Base-by-base conservation (phyloP, 2,329 filamentous ascomycete genomes). In the Hypoxylon sp. region DNA sequence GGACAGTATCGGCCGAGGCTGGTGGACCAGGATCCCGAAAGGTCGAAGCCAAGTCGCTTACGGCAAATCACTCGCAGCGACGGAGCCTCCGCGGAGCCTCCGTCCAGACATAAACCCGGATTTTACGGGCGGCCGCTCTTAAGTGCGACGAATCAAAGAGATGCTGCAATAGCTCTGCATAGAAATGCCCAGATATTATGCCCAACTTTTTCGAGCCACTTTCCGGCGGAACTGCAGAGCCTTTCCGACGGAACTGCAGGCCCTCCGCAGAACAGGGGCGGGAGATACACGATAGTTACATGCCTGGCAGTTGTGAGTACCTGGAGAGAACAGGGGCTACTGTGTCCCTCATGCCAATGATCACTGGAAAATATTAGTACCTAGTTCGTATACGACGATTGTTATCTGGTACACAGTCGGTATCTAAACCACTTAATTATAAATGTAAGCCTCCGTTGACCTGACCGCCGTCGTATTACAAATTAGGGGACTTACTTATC, bases 31-130 rank as follows among this genome's bases (percentile, higher is more conserved):
- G 31, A 18, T 35, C 15, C n/a, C n/a, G 18, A 35, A 3, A 33
- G 26, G 43, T 27, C 21, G 50, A 37, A 0, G 21, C 20, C 7
- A 15, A 18, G 18, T 13, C 15, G n/a, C n/a, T n/a, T n/a, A n/a
- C n/a, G n/a, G n/a, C n/a, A n/a, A n/a, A n/a, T n/a, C n/a, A n/a
- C n/a, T n/a, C n/a, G n/a, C n/a, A n/a, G n/a, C n/a, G n/a, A n/a
- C n/a, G n/a, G 4, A 40, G 56, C 24, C 52, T 48, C 57, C 55
- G 45, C 55, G 55, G 59, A 62, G 55, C 48, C 45, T 54, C 51
- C 41, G 55, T n/a, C n/a, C 47, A 53, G 51, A 60, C 55, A 62
- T 50, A 59, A 24, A 31, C 21, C 18, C n/a, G 29, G 29, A 11
- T 31, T 31, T n/a, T 31, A n/a, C 29, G 15, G 29, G 29, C 13